phyloP scores from a whole-genome alignment of 2,329 filamentous ascomycete genomes.

The Nectriaceae sp. region DNA sequence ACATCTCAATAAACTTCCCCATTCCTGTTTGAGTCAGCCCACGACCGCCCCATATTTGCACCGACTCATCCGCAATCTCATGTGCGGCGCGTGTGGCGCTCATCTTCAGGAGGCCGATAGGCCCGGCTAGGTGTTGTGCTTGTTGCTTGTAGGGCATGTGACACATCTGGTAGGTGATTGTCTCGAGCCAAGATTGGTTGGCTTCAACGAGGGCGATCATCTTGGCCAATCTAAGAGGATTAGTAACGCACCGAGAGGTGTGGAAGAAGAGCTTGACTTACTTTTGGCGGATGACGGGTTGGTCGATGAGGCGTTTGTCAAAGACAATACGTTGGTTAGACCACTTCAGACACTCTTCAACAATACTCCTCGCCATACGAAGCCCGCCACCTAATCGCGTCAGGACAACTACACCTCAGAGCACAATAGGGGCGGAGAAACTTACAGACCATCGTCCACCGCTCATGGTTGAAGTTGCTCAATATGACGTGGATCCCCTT shows the following conservation, averaged over 20 bases:
- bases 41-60: slow-evolving; percentile 84
- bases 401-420: not conserved
- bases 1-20: slow-evolving; percentile 81
- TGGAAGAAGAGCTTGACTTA: slow-evolving; percentile 34
- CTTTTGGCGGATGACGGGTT: slow-evolving; percentile 83
- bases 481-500: slow-evolving; percentile 84
- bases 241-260: slow-evolving; percentile 1
- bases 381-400: slow-evolving; percentile 53
- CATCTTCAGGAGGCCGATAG: slow-evolving; percentile 82
- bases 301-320: slow-evolving; percentile 77
- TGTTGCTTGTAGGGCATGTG: slow-evolving; percentile 81
- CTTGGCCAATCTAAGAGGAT: slow-evolving; percentile 64
- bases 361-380: slow-evolving; percentile 66
- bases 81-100: slow-evolving; percentile 75
- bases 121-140: slow-evolving; percentile 72
- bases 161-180: slow-evolving; percentile 85
- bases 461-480: slow-evolving; percentile 87
- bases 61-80: slow-evolving; percentile 80
- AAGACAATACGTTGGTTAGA: slow-evolving; percentile 84
- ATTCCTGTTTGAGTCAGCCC: slow-evolving; percentile 81
- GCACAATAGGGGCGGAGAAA: slow-evolving; percentile 9
- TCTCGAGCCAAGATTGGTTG: slow-evolving; percentile 85
- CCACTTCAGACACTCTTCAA: slow-evolving; percentile 89
- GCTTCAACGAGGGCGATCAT: slow-evolving; percentile 83
- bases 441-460: slow-evolving; percentile 72